These are phyloP conservation scores for Solanum medicagineum DNA, from an alignment of 257 asterid genomes.

Conservation along the genomic window DNA sequence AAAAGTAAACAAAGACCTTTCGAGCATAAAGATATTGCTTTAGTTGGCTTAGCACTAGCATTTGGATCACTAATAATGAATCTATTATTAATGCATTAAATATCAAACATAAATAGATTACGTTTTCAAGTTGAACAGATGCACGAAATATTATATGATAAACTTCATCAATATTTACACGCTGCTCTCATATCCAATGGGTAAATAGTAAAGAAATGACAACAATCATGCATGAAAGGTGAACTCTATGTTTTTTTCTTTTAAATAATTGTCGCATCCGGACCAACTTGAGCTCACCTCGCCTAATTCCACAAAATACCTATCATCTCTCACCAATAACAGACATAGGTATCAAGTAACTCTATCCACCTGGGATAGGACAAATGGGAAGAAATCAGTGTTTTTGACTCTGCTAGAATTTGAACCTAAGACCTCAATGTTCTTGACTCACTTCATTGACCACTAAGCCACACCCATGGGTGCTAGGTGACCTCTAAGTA, in stretches of 20 bases:
- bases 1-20: background rate
- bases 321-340: background rate
- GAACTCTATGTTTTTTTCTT: background rate
- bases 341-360: background rate
- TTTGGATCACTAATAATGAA: background rate
- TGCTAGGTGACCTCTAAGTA: background rate
- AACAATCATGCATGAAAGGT: background rate
- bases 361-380: background rate
- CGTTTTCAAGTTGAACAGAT: background rate
- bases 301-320: background rate
- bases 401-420: background rate
- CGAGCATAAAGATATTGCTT: background rate
- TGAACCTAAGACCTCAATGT: background rate
- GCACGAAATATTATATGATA: background rate
- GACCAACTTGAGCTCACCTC: background rate
- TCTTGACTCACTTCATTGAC: background rate
- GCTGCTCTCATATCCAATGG: background rate
- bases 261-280: background rate
- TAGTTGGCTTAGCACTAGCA: background rate
- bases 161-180: background rate
- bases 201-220: background rate
- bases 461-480: background rate
- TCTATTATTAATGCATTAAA: background rate
- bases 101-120: background rate
- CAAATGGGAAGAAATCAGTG: background rate